Evolutionary conservation across 192 early-diverging fungal genomes (phyloP).

Genomic region (Spizellomyces punctatus): DNA sequence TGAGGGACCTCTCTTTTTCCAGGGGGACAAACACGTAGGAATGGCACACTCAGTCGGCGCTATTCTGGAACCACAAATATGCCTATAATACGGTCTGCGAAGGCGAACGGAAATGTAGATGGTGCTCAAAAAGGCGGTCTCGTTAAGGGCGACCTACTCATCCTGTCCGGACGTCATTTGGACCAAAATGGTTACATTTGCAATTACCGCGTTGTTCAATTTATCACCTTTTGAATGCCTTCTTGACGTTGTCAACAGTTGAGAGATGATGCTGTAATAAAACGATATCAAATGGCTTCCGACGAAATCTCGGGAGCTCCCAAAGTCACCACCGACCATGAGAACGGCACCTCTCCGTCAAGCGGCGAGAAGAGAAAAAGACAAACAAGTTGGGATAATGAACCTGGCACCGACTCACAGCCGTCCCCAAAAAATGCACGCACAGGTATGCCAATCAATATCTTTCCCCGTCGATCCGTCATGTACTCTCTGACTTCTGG

Average conservation of each 20-base stretch:
- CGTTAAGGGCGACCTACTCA: background rate
- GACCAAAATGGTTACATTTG: background rate
- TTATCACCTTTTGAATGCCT: background rate
- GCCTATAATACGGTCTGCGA: no score
- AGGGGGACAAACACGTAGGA: no score
- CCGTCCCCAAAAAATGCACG: no score
- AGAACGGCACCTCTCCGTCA: background rate
- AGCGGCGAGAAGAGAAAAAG: background rate
- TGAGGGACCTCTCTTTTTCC: no score
- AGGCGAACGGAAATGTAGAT: no score
- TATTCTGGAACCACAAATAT: no score
- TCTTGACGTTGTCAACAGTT: background rate
- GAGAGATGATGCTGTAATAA: background rate
- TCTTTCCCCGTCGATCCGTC: no score
- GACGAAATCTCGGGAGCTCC: background rate
- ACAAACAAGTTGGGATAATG: background rate
- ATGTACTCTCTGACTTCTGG: no score
- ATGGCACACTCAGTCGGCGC: no score
- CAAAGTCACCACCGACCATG: background rate
- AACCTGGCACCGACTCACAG: no score
- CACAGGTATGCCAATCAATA: no score
- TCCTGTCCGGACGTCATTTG: background rate
- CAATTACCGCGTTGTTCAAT: background rate
- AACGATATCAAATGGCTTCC: conserved; percentile 1
- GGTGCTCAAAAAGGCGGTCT: background rate